These are phyloP conservation scores for Nemania sp. DNA, from an alignment of 2,329 filamentous ascomycete genomes.

Conservation along the genomic window DNA sequence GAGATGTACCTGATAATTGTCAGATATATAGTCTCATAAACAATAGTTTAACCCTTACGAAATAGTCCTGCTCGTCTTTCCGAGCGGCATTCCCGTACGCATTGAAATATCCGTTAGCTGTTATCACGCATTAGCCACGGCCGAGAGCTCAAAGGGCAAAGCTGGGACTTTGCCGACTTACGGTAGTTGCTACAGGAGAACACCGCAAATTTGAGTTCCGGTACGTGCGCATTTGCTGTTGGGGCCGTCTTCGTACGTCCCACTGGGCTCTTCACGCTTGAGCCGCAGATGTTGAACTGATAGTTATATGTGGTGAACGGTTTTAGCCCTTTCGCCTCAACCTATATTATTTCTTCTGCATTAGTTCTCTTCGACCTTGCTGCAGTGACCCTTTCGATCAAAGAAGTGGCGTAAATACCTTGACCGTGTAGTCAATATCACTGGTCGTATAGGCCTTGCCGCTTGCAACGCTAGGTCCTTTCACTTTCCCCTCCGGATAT, in stretches of 20 bases:
- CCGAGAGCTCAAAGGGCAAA: background rate
- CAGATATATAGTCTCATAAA: background rate
- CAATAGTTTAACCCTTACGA: conserved; percentile 39
- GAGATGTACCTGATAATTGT: conserved; percentile 33
- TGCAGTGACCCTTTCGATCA: too few relatives aligned
- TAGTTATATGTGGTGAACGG: conserved; percentile 41
- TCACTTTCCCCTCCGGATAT: conserved; percentile 44
- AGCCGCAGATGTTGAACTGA: conserved; percentile 41
- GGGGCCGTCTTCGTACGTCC: conserved; percentile 44
- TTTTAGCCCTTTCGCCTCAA: conserved; percentile 53
- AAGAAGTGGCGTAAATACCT: conserved; percentile 50
- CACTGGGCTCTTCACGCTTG: conserved; percentile 36
- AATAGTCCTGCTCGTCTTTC: conserved; percentile 51
- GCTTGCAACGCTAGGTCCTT: conserved; percentile 44
- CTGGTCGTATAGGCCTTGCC: conserved; percentile 70
- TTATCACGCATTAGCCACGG: background rate
- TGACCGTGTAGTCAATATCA: conserved; percentile 76
- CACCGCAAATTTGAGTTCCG: conserved; percentile 39
- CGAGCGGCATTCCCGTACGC: conserved; percentile 48
- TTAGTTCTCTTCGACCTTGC: background rate
- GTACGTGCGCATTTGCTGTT: conserved; percentile 32
- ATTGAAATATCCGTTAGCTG: conserved; percentile 52
- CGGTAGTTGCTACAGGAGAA: conserved; percentile 43
- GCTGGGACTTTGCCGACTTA: conserved; percentile 20
- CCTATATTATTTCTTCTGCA: conserved; percentile 38